These are phyloP conservation scores for Syzygium aqueum DNA, from an alignment of 345 rosid species.

Conservation along the genomic window DNA sequence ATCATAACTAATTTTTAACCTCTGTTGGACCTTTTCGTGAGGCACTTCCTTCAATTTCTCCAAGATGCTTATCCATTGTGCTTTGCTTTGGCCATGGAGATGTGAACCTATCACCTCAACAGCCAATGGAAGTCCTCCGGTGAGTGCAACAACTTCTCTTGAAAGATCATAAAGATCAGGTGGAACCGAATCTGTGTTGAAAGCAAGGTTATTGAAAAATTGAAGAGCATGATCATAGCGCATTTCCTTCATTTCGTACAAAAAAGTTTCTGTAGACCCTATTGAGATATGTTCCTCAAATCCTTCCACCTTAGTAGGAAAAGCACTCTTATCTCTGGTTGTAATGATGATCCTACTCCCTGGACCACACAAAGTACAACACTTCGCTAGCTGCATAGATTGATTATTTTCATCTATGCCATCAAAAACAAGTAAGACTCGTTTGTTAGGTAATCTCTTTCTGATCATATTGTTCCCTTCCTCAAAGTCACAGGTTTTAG, in stretches of 20 bases:
- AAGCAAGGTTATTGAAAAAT: not conserved
- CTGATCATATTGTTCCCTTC: not conserved
- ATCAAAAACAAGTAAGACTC: not conserved
- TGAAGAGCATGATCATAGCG: not conserved
- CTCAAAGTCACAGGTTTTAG: not conserved
- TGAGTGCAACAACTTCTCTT: not conserved
- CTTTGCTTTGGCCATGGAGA: not conserved
- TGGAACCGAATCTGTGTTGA: not conserved
- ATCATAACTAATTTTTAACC: not conserved
- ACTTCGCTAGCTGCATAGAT: not conserved
- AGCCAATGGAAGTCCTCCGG: not conserved
- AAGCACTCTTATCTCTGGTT: not conserved
- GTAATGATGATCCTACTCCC: not conserved
- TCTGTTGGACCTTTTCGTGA: rapidly evolving
- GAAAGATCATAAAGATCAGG: not conserved
- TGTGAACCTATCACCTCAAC: not conserved
- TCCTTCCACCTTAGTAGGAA: not conserved
- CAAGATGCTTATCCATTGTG: not conserved
- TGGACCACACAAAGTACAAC: not conserved
- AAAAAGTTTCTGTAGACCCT: not conserved
- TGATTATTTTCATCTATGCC: not conserved
- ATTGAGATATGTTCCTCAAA: not conserved
- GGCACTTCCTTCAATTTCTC: rapidly evolving
- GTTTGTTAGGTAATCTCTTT: not conserved
- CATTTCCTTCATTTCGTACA: not conserved